Base-by-base conservation (phyloP, 2,329 filamentous ascomycete genomes). In the Fusarium ambrosium region DNA sequence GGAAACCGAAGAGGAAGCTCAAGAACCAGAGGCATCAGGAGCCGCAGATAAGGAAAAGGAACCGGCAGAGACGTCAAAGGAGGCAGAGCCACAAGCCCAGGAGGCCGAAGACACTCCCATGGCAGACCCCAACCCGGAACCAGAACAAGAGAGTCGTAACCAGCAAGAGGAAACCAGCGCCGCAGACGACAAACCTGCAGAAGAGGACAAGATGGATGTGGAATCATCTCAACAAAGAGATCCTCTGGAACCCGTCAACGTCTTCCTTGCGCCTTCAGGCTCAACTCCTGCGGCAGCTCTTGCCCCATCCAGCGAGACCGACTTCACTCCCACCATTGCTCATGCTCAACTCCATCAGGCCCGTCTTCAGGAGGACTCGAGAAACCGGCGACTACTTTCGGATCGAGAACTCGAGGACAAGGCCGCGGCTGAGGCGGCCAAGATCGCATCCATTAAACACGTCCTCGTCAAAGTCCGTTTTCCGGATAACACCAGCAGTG, bases 391-490 rank as follows among this genome's bases (percentile, higher is more conserved):
- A 22, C 89, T 98, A 1, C 90, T 90, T 7, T 97, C 95, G 1
- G 95, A 98, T 82, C 91, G 90, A 37, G 96, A 98, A 80, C 86
- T 97, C 13, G 92, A 91, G 39, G 91, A 92, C 27, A 91, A 92
- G 74, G 92, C 91, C 37, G 87, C 89, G 6, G 91, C 90, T 24
- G 91, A 92, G 62, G 89, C 90, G 56, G 91, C 92, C 34, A 92
- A 88, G 72, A 85, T 95, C 2, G 89, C 92, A 6, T 88, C 89
- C 6, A 88, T 95, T 70, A 90, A 89, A 61, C 89, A 90, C 36
- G 89, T 97, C 36, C 88, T 91, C 32, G 88, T 98, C 73, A 95
- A 94, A 74, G 89, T 98, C 59, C 93, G 95, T 29, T 95, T 98
- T 77, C 96, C 96, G 0, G 95, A 98, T 80, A 94, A 95, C 77